These are phyloP conservation scores for Gastrodia elata DNA, from an alignment of 106 monocot genomes.

Conservation along the genomic window DNA sequence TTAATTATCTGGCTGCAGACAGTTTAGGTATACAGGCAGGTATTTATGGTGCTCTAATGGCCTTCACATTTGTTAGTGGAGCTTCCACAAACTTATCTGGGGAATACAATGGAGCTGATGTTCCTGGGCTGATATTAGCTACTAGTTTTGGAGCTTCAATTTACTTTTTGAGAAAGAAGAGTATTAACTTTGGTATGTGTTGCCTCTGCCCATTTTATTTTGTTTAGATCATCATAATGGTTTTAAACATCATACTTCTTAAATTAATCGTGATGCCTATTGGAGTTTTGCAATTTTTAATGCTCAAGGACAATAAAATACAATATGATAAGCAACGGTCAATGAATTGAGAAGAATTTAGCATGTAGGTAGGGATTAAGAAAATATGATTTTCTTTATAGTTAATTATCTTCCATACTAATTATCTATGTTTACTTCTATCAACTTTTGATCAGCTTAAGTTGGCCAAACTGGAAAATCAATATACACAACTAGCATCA, in stretches of 20 bases:
- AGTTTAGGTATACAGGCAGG: constrained; percentile 77
- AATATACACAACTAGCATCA: neutral
- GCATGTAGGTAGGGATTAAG: neutral
- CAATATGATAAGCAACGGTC: neutral
- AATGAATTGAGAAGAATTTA: neutral
- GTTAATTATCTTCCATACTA: neutral
- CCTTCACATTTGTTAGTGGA: constrained; percentile 70
- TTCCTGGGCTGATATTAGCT: constrained; percentile 79
- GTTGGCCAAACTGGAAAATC: neutral
- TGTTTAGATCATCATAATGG: neutral
- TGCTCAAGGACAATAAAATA: neutral
- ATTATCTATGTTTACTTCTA: neutral
- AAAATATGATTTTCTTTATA: neutral
- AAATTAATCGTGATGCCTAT: neutral
- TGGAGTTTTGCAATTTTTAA: neutral
- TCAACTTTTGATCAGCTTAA: neutral
- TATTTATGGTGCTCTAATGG: constrained; percentile 88
- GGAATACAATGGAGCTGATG: constrained; percentile 66
- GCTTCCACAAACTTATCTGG: constrained; percentile 40
- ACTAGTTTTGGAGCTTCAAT: constrained; percentile 87
- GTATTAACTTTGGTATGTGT: constrained; percentile 51
- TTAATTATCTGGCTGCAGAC: constrained; percentile 59
- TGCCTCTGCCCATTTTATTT: neutral
- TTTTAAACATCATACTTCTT: neutral
- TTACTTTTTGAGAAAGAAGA: constrained; percentile 88